phyloP scores from a whole-genome alignment of 2,329 filamentous ascomycete genomes.

The Celoporthe dispersa region DNA sequence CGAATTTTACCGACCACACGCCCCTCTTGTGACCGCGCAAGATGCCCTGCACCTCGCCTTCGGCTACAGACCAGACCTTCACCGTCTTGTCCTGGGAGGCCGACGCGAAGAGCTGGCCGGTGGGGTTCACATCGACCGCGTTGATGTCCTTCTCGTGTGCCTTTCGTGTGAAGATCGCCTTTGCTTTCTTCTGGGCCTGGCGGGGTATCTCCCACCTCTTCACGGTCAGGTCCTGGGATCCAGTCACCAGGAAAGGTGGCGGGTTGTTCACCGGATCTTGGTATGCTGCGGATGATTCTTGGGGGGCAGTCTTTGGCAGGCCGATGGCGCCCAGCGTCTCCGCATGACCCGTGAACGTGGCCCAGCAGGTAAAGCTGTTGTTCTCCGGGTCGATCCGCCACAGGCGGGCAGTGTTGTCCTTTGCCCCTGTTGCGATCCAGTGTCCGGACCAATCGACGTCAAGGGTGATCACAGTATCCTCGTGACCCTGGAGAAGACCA shows the following conservation, averaged over 20 bases:
- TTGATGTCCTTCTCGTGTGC: conserved; percentile 99
- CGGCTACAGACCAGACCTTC: conserved; percentile 92
- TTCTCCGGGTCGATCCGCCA: conserved; percentile 84
- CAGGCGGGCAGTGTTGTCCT: conserved; percentile 91
- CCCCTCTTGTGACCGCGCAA: conserved; percentile 91
- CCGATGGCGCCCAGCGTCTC: conserved; percentile 92
- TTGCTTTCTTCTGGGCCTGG: conserved; percentile 58
- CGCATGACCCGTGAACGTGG: conserved; percentile 81
- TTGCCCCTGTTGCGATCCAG: conserved; percentile 94
- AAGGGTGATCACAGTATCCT: conserved; percentile 93
- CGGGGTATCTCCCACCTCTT: conserved; percentile 88
- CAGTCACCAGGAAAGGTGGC: conserved; percentile 84
- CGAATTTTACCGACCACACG: conserved; percentile 94
- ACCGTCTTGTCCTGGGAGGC: conserved; percentile 96
- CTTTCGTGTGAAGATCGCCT: conserved; percentile 84
- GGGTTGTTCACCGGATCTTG: conserved; percentile 77
- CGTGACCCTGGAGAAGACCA: conserved; percentile 83
- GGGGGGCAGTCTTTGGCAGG: conserved; percentile 72
- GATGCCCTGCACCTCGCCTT: conserved; percentile 89
- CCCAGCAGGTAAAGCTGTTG: conserved; percentile 61
- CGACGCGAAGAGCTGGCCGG: conserved; percentile 84
- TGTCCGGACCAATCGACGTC: conserved; percentile 96
- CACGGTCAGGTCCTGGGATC: conserved; percentile 92
- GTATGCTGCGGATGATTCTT: conserved; percentile 70
- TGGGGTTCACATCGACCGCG: conserved; percentile 79